Evolutionary conservation across 495 filamentous ascomycete species (phyloP).

Genomic region (Cercophora sp.): DNA sequence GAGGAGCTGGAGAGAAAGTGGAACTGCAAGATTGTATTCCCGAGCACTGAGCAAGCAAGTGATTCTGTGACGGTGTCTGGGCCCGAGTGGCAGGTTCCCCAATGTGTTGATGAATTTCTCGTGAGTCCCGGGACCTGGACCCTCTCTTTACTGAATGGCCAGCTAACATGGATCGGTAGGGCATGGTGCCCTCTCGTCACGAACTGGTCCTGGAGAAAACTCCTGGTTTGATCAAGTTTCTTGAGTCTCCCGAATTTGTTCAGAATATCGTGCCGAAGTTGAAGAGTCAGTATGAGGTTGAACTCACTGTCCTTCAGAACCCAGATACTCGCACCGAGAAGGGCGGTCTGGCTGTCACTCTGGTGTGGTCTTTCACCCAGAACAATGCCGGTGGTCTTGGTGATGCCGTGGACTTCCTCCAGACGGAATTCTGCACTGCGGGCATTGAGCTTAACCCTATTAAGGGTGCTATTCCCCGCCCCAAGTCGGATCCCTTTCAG

Average conservation of each 20-base stretch:
- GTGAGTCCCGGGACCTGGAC: conserved; percentile 40
- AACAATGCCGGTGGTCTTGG: conserved; percentile 95
- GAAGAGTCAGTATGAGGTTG: conserved; percentile 85
- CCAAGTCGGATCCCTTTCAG: conserved; percentile 98
- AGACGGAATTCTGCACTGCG: conserved; percentile 72
- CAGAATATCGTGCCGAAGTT: conserved; percentile 76
- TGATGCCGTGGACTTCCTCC: conserved; percentile 93
- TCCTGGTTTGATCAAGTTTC: conserved; percentile 66
- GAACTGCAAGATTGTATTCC: conserved; percentile 98
- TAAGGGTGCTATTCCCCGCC: conserved; percentile 88
- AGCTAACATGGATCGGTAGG: conserved; percentile 48
- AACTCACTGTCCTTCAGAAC: conserved; percentile 63
- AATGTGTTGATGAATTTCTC: conserved; percentile 90
- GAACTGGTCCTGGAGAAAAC: conserved; percentile 79
- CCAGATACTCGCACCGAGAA: conserved; percentile 51
- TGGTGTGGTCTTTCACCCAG: conserved; percentile 74
- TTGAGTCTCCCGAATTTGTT: conserved; percentile 73
- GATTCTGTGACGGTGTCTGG: conserved; percentile 93
- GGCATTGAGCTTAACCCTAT: conserved; percentile 82
- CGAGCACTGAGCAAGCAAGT: conserved; percentile 93
- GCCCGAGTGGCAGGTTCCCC: conserved; percentile 94
- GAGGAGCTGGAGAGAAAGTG: conserved; percentile 96
- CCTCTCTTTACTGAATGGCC: neutral
- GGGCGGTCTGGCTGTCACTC: conserved; percentile 46
- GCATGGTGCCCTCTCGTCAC: conserved; percentile 95